These are phyloP conservation scores for Spirogloea muscicola DNA, from an alignment of 139 green algal species.

Conservation along the genomic window DNA sequence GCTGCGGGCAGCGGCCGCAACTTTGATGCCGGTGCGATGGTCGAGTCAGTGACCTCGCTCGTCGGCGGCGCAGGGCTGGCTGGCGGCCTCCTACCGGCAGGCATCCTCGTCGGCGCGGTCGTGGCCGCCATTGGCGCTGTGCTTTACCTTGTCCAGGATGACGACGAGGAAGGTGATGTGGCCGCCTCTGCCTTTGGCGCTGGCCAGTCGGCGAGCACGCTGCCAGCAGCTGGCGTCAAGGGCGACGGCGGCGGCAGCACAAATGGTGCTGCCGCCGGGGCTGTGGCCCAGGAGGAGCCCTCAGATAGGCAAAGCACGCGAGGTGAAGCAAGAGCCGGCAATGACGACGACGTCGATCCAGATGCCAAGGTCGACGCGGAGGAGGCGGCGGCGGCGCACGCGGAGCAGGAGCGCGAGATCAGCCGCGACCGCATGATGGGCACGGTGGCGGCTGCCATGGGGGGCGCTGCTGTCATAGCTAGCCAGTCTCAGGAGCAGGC, in stretches of 20 bases:
- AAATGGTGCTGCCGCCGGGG: no score
- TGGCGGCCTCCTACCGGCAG: neutral
- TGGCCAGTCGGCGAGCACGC: neutral
- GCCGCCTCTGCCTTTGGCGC: neutral
- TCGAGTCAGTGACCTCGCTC: neutral
- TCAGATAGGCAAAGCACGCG: neutral
- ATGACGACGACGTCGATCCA: neutral
- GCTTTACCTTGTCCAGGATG: neutral
- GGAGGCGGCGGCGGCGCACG: neutral
- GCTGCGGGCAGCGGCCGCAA: no score
- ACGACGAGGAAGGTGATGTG: neutral
- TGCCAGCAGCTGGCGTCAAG: neutral
- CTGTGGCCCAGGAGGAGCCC: neutral
- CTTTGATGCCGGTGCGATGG: neutral
- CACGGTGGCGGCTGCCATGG: conserved; percentile 2
- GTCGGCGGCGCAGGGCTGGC: neutral
- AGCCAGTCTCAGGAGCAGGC: no score
- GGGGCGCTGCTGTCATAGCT: neutral
- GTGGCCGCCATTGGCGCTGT: neutral
- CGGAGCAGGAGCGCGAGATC: neutral
- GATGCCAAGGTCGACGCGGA: neutral
- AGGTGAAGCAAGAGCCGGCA: neutral
- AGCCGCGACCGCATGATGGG: neutral
- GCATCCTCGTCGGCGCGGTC: neutral
- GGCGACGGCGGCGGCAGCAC: neutral